Percentiles rank a stretch among this genome's conserved stretches.
These are phyloP conservation scores for Hirsutella rhossiliensis DNA, from an alignment of 2,329 filamentous ascomycete species.

Conservation along the genomic window DNA sequence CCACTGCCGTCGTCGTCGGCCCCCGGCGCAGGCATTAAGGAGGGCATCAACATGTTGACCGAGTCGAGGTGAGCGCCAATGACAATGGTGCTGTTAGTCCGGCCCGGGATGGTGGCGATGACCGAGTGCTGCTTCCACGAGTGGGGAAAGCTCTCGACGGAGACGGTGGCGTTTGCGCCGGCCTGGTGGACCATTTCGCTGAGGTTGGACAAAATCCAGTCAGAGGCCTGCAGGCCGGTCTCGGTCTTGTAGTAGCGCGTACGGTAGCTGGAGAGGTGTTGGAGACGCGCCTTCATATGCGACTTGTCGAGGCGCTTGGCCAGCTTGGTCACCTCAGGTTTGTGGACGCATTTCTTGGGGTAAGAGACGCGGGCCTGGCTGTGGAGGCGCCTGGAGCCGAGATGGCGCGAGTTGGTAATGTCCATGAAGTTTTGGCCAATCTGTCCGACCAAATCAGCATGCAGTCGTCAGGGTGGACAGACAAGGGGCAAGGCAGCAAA, in stretches of 20 bases:
- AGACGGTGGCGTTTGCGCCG: conserved; percentile 56
- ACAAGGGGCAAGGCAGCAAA: neutral
- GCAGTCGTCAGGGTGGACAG: neutral
- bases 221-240: conserved; percentile 71
- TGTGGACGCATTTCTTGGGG: conserved; percentile 52
- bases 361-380: conserved; percentile 39
- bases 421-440: conserved; percentile 87
- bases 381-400: conserved; percentile 34
- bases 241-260: conserved; percentile 73
- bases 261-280: conserved; percentile 67
- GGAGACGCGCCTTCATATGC: conserved; percentile 66
- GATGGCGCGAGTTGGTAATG: conserved; percentile 62
- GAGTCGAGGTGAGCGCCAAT: conserved; percentile 92
- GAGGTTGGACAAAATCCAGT: conserved; percentile 73
- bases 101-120: conserved; percentile 82
- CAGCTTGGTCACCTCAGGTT: conserved; percentile 55
- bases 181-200: conserved; percentile 57
- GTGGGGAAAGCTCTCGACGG: conserved; percentile 64
- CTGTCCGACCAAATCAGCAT: conserved; percentile 28
- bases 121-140: conserved; percentile 83
- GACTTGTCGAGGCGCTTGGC: conserved; percentile 58
- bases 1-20: conserved; percentile 94
- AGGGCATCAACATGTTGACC: conserved; percentile 84
- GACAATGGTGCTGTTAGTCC: conserved; percentile 73
- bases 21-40: conserved; percentile 72